These are phyloP conservation scores for Groenewaldozyma auringiensis DNA, from an alignment of 1,139 yeast genomes.

Conservation along the genomic window DNA sequence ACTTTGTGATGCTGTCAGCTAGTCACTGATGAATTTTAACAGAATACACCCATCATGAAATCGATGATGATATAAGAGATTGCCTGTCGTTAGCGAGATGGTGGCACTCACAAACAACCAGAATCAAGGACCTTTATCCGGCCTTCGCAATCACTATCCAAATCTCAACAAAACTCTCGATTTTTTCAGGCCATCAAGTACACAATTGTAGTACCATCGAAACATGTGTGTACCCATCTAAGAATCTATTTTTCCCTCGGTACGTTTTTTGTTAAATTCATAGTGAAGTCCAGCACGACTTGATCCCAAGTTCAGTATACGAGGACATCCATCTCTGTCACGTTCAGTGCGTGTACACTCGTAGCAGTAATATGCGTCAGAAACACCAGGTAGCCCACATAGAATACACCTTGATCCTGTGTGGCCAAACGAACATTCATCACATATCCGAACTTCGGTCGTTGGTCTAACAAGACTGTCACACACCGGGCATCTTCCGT, in stretches of 20 bases:
- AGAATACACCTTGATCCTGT: conserved; percentile 58
- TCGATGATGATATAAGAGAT: too few relatives aligned
- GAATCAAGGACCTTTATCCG: too few relatives aligned
- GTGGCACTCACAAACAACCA: too few relatives aligned
- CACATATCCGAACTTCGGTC: conserved; percentile 68
- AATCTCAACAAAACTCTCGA: too few relatives aligned
- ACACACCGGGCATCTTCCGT: conserved; percentile 87
- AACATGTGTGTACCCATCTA: too few relatives aligned
- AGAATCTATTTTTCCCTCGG: neutral
- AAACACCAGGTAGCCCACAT: conserved; percentile 56
- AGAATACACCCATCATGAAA: too few relatives aligned
- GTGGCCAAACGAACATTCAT: conserved; percentile 76
- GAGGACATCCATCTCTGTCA: conserved; percentile 91
- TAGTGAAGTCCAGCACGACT: conserved; percentile 61
- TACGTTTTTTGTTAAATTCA: conserved; percentile 40
- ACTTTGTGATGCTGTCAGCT: too few relatives aligned
- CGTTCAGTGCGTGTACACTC: conserved; percentile 78
- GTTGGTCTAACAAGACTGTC: conserved; percentile 79
- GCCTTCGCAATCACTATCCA: too few relatives aligned
- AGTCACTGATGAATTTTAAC: too few relatives aligned
- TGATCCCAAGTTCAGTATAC: conserved; percentile 72
- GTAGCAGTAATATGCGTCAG: conserved; percentile 74
- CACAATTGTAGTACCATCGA: too few relatives aligned
- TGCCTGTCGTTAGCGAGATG: too few relatives aligned
- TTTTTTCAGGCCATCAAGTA: too few relatives aligned